Conservation (phyloP, 2,329 filamentous ascomycete genomes). For the Ophioceras dolichostomum region DNA sequence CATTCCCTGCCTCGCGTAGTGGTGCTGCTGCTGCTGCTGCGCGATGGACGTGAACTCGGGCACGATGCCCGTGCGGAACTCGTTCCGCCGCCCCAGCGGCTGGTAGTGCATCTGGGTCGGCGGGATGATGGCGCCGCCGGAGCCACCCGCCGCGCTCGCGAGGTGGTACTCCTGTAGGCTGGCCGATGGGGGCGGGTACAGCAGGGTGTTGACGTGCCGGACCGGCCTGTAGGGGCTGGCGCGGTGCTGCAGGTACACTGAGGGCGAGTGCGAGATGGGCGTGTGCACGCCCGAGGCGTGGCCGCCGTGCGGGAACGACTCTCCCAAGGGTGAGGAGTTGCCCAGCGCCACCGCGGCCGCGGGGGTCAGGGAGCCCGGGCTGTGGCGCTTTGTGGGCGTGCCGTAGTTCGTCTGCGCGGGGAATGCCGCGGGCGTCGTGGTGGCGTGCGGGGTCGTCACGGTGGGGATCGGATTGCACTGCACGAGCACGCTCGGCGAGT, state of each 20-base stretch:
- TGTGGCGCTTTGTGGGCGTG: conserved; percentile 41
- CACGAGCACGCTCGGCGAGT: conserved; percentile 17
- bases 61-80: conserved; percentile 58
- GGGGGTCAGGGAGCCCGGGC: conserved; percentile 28
- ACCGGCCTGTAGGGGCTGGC: conserved; percentile 89
- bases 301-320: conserved; percentile 35
- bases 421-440: conserved; percentile 1
- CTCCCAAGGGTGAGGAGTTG: conserved; percentile 46
- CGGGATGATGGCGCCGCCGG: conserved; percentile 22
- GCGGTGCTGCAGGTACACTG: conserved; percentile 74
- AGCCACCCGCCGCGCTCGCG: too few relatives aligned
- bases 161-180: conserved; percentile 67
- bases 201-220: conserved; percentile 77
- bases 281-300: conserved; percentile 32
- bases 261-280: conserved; percentile 70
- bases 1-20: neutral
- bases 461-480: conserved; percentile 16
- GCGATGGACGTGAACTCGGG: conserved; percentile 38
- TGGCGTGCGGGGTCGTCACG: neutral
- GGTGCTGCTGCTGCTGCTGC: conserved; percentile 1
- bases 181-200: conserved; percentile 73
- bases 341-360: conserved; percentile 19
- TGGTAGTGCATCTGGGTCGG: conserved; percentile 76
- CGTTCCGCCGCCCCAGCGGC: conserved; percentile 56
- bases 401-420: conserved; percentile 22